Evolutionary conservation across 768 basidiomycete genomes (phyloP).

Genomic region (Hygrocybe coccinea): DNA sequence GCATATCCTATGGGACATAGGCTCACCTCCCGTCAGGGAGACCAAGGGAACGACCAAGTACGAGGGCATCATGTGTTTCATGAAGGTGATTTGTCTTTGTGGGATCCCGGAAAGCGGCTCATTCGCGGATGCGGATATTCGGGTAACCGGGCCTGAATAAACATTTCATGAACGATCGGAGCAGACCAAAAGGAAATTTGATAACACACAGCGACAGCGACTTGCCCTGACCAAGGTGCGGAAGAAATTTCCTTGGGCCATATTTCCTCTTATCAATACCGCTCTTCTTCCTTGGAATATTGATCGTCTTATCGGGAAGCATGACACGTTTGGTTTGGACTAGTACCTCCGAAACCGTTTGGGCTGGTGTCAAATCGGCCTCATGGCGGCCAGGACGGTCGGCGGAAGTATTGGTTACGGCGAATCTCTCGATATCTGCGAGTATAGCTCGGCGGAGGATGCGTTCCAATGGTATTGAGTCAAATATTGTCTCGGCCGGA

Average conservation of each 20-base stretch:
- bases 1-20: too few relatives aligned
- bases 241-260: neutral
- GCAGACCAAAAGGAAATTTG: too few relatives aligned
- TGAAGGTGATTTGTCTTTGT: too few relatives aligned
- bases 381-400: neutral
- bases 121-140: too few relatives aligned
- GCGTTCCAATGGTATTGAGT: neutral
- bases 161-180: too few relatives aligned
- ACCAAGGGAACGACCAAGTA: too few relatives aligned
- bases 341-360: neutral
- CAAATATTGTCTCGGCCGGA: neutral
- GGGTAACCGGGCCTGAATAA: too few relatives aligned
- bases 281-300: neutral
- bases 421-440: neutral
- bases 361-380: neutral
- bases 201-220: too few relatives aligned
- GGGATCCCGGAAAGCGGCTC: too few relatives aligned
- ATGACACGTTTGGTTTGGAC: slow-evolving; percentile 4
- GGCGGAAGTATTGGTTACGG: too few relatives aligned
- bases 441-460: neutral
- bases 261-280: neutral
- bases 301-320: neutral
- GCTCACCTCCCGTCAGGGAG: too few relatives aligned
- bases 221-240: neutral
- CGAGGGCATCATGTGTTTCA: too few relatives aligned